phyloP scores from a whole-genome alignment of 805 yeast species.

The Blastobotrys attinorum region DNA sequence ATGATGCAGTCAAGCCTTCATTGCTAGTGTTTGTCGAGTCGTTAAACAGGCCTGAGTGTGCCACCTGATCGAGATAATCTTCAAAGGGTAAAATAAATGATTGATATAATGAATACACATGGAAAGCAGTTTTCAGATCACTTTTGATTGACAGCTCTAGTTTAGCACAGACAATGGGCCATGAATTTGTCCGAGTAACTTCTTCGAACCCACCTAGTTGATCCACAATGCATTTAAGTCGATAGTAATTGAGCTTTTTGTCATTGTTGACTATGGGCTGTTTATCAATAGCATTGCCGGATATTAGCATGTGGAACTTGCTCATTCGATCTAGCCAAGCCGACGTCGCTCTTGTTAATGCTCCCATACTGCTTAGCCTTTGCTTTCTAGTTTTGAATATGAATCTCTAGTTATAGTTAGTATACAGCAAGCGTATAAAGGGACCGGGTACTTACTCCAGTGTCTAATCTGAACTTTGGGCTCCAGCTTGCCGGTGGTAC shows the following conservation, averaged over 20 bases:
- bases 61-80: constrained; percentile 2
- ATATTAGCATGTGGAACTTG: constrained; percentile 25
- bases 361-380: constrained; percentile 29
- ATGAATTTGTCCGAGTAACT: background rate
- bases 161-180: background rate
- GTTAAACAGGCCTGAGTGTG: background rate
- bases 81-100: constrained; percentile 10
- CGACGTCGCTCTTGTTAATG: constrained; percentile 25
- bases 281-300: background rate
- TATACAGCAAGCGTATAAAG: no score
- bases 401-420: no score
- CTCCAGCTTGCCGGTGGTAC: constrained; percentile 48
- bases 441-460: no score
- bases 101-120: constrained; percentile 1
- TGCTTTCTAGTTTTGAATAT: constrained; percentile 29
- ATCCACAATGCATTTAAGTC: constrained; percentile 24
- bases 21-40: no score
- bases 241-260: constrained; percentile 24
- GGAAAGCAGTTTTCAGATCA: background rate
- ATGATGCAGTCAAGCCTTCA: no score
- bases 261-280: constrained; percentile 23
- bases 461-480: constrained; percentile 31
- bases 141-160: background rate
- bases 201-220: constrained; percentile 22
- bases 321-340: constrained; percentile 29